phyloP scores from a whole-genome alignment of 495 filamentous ascomycete genomes.

The Clavariopsis aquatica region DNA sequence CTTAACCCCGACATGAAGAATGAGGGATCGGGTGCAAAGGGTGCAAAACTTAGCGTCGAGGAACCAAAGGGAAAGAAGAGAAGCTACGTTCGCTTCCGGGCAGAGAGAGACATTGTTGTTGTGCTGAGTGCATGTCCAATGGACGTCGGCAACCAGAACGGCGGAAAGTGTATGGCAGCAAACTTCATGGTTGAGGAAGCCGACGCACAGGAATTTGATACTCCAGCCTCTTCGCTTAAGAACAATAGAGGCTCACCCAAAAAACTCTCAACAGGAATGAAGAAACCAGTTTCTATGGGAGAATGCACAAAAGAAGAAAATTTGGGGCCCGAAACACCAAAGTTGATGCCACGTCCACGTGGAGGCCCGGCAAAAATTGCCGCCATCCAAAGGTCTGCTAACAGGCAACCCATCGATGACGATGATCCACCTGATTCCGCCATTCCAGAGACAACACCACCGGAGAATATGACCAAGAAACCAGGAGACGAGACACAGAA shows the following conservation, averaged over 20 bases:
- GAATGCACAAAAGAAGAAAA: background rate
- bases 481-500: slow-evolving; percentile 8
- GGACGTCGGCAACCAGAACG: slow-evolving; percentile 44
- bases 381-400: background rate
- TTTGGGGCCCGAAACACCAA: slow-evolving; percentile 1
- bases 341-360: slow-evolving; percentile 9
- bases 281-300: background rate
- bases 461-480: background rate
- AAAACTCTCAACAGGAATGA: background rate
- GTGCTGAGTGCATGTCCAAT: slow-evolving; percentile 50
- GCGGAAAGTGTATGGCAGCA: slow-evolving; percentile 43
- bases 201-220: slow-evolving; percentile 19
- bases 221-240: slow-evolving; percentile 6
- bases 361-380: slow-evolving; percentile 8
- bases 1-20: slow-evolving; percentile 1
- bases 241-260: background rate
- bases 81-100: slow-evolving; percentile 45
- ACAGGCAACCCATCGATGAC: background rate
- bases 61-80: slow-evolving; percentile 43
- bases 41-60: slow-evolving; percentile 37
- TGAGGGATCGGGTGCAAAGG: slow-evolving; percentile 31
- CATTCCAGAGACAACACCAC: background rate
- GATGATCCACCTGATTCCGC: background rate
- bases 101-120: slow-evolving; percentile 46
- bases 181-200: slow-evolving; percentile 43